Evolutionary conservation across 2,329 filamentous ascomycete genomes (phyloP).

Genomic region (Paecilomyces fulvus): DNA sequence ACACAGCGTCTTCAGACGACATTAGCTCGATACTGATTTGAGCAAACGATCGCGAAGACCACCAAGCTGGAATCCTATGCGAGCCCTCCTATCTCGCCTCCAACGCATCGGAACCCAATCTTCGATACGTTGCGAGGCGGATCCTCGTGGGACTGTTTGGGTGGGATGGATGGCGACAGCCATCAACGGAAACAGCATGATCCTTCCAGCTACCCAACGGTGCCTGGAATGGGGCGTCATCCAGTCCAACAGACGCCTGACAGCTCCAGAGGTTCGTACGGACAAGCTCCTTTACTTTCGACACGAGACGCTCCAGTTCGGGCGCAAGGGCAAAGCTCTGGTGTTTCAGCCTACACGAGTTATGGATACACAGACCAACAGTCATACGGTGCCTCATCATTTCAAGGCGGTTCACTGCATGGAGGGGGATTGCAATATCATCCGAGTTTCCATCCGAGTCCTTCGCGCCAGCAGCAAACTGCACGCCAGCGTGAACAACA

Average conservation of each 20-base stretch:
- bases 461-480: slow-evolving; percentile 18
- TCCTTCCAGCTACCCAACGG: slow-evolving; percentile 52
- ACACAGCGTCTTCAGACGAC: background rate
- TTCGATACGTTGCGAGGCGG: slow-evolving; percentile 51
- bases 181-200: slow-evolving; percentile 68
- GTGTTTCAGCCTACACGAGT: slow-evolving; percentile 33
- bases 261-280: slow-evolving; percentile 37
- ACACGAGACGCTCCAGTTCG: slow-evolving; percentile 26
- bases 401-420: slow-evolving; percentile 39
- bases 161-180: slow-evolving; percentile 72
- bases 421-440: slow-evolving; percentile 55
- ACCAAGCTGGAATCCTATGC: slow-evolving; percentile 59
- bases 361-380: slow-evolving; percentile 51
- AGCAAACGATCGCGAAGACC: slow-evolving; percentile 9
- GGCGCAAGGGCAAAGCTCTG: slow-evolving; percentile 26
- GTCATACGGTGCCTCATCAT: slow-evolving; percentile 46
- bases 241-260: slow-evolving; percentile 44
- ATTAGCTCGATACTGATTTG: background rate
- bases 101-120: slow-evolving; percentile 49
- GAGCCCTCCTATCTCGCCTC: slow-evolving; percentile 56
- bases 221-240: slow-evolving; percentile 39
- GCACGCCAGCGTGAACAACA: slow-evolving; percentile 16
- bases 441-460: slow-evolving; percentile 53
- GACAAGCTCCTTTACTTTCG: slow-evolving; percentile 20
- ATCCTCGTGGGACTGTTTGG: slow-evolving; percentile 43